Conservation (phyloP, 2,329 filamentous ascomycete species). For the Colletotrichum cuscutae region DNA sequence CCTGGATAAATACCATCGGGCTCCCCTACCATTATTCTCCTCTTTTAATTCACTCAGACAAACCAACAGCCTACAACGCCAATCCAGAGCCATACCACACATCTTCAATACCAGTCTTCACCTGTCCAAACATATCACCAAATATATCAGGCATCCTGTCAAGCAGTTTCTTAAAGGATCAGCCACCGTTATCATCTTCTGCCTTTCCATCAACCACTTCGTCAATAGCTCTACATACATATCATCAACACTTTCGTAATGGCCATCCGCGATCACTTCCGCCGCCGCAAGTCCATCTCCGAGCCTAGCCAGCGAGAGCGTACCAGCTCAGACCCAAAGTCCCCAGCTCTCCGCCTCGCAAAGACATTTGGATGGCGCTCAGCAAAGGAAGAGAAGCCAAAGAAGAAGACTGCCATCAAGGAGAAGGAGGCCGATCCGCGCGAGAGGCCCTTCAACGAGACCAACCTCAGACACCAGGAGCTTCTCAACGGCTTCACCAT, state of each 20-base stretch:
- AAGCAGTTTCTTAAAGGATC: background rate
- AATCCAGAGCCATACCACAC: background rate
- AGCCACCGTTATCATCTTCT: background rate
- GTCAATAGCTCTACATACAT: background rate
- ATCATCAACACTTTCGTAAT: conserved; percentile 41
- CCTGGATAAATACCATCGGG: conserved; percentile 22
- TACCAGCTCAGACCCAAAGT: conserved; percentile 39
- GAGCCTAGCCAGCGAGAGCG: conserved; percentile 46
- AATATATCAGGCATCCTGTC: background rate
- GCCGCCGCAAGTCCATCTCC: conserved; percentile 51
- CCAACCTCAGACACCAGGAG: conserved; percentile 59
- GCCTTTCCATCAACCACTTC: background rate
- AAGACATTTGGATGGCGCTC: conserved; percentile 35
- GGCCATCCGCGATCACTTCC: conserved; percentile 55
- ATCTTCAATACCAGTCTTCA: background rate
- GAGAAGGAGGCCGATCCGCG: conserved; percentile 48
- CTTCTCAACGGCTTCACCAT: conserved; percentile 57
- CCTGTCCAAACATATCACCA: background rate
- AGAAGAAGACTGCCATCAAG: conserved; percentile 39
- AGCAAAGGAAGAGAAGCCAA: conserved; percentile 43
- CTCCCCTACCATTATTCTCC: background rate
- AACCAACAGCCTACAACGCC: background rate
- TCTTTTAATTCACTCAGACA: background rate
- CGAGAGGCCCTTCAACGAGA: conserved; percentile 55
- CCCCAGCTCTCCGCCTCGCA: conserved; percentile 30